These are phyloP conservation scores for Fusarium sp. DNA, from an alignment of 2,329 filamentous ascomycete species.

Conservation along the genomic window DNA sequence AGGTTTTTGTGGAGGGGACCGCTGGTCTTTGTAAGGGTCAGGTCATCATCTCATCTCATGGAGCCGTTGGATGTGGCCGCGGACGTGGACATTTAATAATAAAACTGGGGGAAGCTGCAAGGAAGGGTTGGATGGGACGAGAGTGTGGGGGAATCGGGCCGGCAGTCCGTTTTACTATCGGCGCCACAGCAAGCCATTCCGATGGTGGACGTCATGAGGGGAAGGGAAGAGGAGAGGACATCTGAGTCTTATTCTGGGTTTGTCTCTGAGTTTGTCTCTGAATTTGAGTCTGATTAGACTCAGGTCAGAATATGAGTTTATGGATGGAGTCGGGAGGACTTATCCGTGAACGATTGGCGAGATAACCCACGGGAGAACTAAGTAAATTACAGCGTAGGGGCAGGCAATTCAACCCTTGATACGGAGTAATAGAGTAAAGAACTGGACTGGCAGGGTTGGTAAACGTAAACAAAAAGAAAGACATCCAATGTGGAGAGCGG, in stretches of 20 bases:
- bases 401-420: background rate
- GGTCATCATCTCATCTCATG: conserved; percentile 9
- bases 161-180: conserved; percentile 37
- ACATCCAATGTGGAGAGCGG: background rate
- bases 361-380: background rate
- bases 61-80: background rate
- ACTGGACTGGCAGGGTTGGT: background rate
- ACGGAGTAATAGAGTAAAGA: background rate
- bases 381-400: background rate
- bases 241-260: background rate
- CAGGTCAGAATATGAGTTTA: too few relatives aligned
- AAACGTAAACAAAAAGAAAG: background rate
- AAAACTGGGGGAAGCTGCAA: conserved; percentile 17
- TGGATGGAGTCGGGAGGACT: background rate
- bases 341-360: background rate
- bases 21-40: conserved; percentile 12
- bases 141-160: conserved; percentile 47
- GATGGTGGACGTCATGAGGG: conserved; percentile 36
- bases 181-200: conserved; percentile 42
- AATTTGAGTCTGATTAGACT: background rate
- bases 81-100: background rate
- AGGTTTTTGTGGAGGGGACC: conserved; percentile 3
- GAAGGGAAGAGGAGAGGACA: background rate
- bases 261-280: background rate
- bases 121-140: conserved; percentile 24